Base-by-base conservation (phyloP, 2,329 filamentous ascomycete genomes). In the Shiraia sp. region DNA sequence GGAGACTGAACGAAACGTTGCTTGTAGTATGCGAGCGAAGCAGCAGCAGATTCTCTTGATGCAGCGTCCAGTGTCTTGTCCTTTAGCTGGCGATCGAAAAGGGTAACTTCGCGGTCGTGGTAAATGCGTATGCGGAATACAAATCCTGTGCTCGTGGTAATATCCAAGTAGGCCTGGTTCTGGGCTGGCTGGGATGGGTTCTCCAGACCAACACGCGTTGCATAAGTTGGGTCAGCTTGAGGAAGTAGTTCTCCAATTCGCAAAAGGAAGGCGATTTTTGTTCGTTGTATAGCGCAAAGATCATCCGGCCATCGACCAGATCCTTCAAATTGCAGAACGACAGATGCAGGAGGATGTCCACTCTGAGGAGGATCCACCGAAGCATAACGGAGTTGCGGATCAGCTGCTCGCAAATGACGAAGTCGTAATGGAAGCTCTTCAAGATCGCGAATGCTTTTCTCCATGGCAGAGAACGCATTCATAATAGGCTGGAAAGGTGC, bases 271-370 rank as follows among this genome's bases (percentile, higher is more conserved):
- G 95, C 93, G 27, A 95, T 81, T 70, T 99, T 99, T 10, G 90
- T 91, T 61, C 90, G 83, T 67, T 99, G 93, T 41, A 97, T 96
- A 4, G 92, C 91, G 3, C 82, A 82, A 7, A 97, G 72, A 61
- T 95, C 90, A 63, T 97, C 91, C 0, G 93, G 93, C 93, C 93
- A 99, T 55, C 89, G 86, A 32, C 84, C 86, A 6, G 93, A 97
- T 4, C 87, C 88, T 72, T 99, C 93, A 57, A 99, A 97, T 62
- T 92, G 91, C 33, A 99, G 78, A 29, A 90, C 80, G 23, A 95
- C 80, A 53, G 95, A 85, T 53, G 91, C 86, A 0, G 88, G 86
- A 9, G 17, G 68, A 63, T 59, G 51, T 12, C 39, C 70, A 10
- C 76, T 73, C 16, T 73, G 72, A 1, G 83, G 83, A 14, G 75